These are phyloP conservation scores for Ceratocystis colombiana DNA, from an alignment of 2,329 filamentous ascomycete genomes.

Conservation along the genomic window DNA sequence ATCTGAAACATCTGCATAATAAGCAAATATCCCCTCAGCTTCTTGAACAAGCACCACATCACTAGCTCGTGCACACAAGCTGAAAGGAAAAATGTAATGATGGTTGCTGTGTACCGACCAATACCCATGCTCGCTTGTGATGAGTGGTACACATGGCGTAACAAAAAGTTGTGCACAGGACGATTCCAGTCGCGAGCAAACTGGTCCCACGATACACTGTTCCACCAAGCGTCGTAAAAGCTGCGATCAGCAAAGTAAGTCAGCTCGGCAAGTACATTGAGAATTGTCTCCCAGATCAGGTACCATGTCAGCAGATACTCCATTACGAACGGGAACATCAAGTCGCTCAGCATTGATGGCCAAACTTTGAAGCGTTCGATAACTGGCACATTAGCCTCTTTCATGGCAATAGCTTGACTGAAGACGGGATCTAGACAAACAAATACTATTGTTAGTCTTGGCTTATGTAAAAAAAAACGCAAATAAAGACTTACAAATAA, in stretches of 20 bases:
- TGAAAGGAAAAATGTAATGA: slow-evolving; percentile 64
- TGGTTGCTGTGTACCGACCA: slow-evolving; percentile 58
- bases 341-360: slow-evolving; percentile 63
- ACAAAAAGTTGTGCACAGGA: slow-evolving; percentile 66
- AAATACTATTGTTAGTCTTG: slow-evolving; percentile 20
- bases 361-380: slow-evolving; percentile 54
- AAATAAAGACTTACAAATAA: slow-evolving; percentile 44
- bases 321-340: slow-evolving; percentile 69
- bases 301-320: slow-evolving; percentile 73
- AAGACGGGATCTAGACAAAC: slow-evolving; percentile 52
- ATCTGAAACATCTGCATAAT: slow-evolving; percentile 65
- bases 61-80: slow-evolving; percentile 64
- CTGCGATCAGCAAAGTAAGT: slow-evolving; percentile 67
- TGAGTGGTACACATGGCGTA: slow-evolving; percentile 69
- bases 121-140: slow-evolving; percentile 64
- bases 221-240: slow-evolving; percentile 60
- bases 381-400: slow-evolving; percentile 53
- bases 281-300: slow-evolving; percentile 65
- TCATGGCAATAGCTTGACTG: slow-evolving; percentile 55
- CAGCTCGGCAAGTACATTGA: slow-evolving; percentile 67
- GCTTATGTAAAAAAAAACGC: neutral
- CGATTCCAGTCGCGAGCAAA: slow-evolving; percentile 72
- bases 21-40: slow-evolving; percentile 63
- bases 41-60: slow-evolving; percentile 74
- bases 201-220: slow-evolving; percentile 59